Evolutionary conservation across 139 green algal genomes (phyloP).

Genomic region (Chlorella sp.): DNA sequence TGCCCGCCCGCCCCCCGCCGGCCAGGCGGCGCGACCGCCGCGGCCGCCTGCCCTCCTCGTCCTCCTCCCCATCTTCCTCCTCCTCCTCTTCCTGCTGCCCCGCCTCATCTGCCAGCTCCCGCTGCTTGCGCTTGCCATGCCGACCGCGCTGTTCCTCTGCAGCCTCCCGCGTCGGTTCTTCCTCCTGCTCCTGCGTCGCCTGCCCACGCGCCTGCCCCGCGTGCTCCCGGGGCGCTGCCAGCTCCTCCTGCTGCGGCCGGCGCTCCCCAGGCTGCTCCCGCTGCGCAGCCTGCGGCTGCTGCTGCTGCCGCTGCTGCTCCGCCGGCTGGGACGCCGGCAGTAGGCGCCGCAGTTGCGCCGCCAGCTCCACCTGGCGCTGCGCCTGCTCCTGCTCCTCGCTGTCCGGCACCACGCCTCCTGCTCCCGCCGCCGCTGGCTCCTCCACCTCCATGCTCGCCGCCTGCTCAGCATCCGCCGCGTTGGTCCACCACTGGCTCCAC

Average conservation of each 20-base stretch:
- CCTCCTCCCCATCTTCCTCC: no score
- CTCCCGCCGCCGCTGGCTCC: no score
- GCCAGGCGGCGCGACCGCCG: no score
- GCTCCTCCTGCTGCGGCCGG: not conserved
- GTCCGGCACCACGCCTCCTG: conserved; percentile 9
- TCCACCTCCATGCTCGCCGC: not conserved
- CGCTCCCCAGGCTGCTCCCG: not conserved
- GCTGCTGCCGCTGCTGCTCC: not conserved
- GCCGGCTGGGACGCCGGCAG: not conserved
- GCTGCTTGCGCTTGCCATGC: no score
- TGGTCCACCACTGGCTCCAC: conserved; percentile 29
- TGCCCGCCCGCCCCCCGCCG: no score
- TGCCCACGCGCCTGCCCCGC: not conserved
- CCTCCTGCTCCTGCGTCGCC: not conserved
- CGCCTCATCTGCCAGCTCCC: no score
- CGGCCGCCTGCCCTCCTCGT: no score
- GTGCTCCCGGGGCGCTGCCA: not conserved
- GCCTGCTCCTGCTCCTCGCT: conserved; percentile 2
- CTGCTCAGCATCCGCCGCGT: not conserved
- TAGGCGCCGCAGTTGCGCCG: not conserved
- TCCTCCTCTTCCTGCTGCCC: no score
- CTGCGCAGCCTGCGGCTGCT: not conserved
- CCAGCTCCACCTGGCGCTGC: not conserved
- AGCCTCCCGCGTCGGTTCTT: not conserved
- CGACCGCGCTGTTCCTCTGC: no score